A percentile compares a stretch with the other conserved stretches of the same genome.
phyloP scores from a whole-genome alignment of 345 rosid genomes.

The Lumnitzera racemosa region DNA sequence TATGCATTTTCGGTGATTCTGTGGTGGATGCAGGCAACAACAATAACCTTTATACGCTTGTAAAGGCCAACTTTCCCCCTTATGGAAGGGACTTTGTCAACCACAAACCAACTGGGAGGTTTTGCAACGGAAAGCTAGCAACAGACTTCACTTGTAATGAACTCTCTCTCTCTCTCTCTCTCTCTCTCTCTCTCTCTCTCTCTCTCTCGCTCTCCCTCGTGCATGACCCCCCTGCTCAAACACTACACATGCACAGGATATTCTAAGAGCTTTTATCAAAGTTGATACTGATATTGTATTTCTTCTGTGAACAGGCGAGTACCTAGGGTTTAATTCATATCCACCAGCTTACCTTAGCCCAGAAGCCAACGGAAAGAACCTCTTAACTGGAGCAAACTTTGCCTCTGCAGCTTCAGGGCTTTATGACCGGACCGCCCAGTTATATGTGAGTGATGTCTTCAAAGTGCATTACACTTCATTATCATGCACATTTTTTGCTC shows the following conservation, averaged over 20 bases:
- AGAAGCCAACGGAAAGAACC: constrained; percentile 43
- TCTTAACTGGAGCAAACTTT: constrained; percentile 76
- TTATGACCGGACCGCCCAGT: constrained; percentile 35
- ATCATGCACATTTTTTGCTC: background rate
- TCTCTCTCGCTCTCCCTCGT: constrained; percentile 2
- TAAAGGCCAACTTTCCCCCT: constrained; percentile 84
- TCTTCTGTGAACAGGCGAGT: constrained; percentile 52
- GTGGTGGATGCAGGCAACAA: constrained; percentile 88
- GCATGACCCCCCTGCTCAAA: background rate
- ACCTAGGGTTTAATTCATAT: constrained; percentile 70
- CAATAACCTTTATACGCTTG: constrained; percentile 50
- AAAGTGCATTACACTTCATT: no score
- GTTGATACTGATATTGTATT: constrained; percentile 1
- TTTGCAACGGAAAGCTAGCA: constrained; percentile 84
- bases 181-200: constrained; percentile 4
- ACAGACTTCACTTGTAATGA: constrained; percentile 62
- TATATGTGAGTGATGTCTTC: constrained; percentile 38
- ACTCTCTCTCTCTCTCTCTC: constrained; percentile 1
- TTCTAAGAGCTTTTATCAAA: background rate
- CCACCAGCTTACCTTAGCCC: constrained; percentile 74
- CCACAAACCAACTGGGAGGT: constrained; percentile 79
- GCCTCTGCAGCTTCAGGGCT: constrained; percentile 88
- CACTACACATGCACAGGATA: background rate
- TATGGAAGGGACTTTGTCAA: constrained; percentile 79
- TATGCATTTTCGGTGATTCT: constrained; percentile 86